These are phyloP conservation scores for Tephrocybe rancida DNA, from an alignment of 768 basidiomycete genomes.

Conservation along the genomic window DNA sequence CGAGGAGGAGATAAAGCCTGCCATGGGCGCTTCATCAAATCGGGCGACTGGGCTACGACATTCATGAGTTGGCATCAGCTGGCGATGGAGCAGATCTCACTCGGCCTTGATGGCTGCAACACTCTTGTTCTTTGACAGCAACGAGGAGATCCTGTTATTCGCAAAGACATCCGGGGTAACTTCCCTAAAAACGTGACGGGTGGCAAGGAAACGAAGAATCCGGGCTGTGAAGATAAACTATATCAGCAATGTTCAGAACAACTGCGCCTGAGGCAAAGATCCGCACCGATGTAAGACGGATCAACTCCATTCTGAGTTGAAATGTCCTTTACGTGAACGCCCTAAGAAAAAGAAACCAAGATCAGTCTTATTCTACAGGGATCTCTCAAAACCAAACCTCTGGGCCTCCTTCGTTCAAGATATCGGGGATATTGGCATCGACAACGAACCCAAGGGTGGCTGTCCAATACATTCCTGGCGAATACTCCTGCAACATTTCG, in stretches of 20 bases:
- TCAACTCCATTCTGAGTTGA: constrained; percentile 28
- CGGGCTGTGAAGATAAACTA: constrained; percentile 14
- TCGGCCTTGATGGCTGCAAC: constrained; percentile 27
- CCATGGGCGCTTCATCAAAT: constrained; percentile 18
- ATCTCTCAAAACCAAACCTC: too few species aligned
- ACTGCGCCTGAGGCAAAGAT: not conserved
- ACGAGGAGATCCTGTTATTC: constrained; percentile 26
- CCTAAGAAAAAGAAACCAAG: constrained; percentile 17
- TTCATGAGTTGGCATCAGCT: not conserved
- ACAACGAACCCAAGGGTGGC: constrained; percentile 22
- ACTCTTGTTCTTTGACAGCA: constrained; percentile 30
- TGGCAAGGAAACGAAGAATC: constrained; percentile 24
- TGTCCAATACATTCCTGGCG: constrained; percentile 16
- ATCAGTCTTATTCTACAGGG: too few species aligned
- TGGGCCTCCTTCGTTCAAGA: constrained; percentile 33
- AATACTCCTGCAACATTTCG: constrained; percentile 15
- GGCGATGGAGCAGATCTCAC: constrained; percentile 17
- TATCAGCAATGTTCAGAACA: not conserved
- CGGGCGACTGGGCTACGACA: constrained; percentile 17
- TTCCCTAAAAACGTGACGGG: constrained; percentile 26
- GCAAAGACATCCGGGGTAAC: constrained; percentile 26
- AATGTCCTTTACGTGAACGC: constrained; percentile 36
- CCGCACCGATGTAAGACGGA: constrained; percentile 31
- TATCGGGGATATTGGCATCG: constrained; percentile 35
- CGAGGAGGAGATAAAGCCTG: constrained; percentile 18